Evolutionary conservation across 2,329 filamentous ascomycete species (phyloP).

Genomic region (Beauveria caledonica): DNA sequence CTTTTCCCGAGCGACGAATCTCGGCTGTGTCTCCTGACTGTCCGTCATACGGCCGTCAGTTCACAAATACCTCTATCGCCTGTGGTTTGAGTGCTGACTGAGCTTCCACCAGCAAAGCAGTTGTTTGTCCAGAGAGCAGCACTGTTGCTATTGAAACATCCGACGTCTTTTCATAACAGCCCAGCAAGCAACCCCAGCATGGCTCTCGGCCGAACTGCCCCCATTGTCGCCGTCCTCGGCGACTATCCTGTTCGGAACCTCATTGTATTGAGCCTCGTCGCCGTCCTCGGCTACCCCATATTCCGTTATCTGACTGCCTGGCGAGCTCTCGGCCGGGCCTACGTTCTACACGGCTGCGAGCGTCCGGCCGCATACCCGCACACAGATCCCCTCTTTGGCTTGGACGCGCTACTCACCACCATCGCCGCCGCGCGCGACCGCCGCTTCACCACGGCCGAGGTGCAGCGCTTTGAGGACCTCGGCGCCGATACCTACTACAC

Average conservation of each 20-base stretch:
- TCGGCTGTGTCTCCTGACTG: no score
- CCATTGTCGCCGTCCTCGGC: not conserved
- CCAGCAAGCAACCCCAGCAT: no score
- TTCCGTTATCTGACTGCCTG: not conserved
- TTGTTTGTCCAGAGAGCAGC: no score
- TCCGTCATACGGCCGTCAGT: no score
- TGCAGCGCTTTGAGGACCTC: not conserved
- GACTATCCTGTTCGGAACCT: not conserved
- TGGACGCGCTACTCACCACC: not conserved
- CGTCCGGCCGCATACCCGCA: not conserved
- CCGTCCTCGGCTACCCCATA: not conserved
- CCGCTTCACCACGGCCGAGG: not conserved
- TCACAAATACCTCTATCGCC: no score
- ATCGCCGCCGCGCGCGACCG: not conserved
- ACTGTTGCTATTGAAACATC: no score
- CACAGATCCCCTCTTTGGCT: slow-evolving; percentile 2
- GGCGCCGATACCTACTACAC: slow-evolving; percentile 5
- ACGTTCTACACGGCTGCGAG: not conserved
- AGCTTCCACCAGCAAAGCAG: no score
- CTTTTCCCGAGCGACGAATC: no score
- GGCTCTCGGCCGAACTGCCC: no score
- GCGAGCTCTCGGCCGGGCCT: not conserved
- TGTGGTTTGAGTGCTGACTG: no score
- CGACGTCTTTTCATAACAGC: no score
- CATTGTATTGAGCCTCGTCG: not conserved